phyloP scores from a whole-genome alignment of 306 rosid genomes.

The Quercus berberidifolia region DNA sequence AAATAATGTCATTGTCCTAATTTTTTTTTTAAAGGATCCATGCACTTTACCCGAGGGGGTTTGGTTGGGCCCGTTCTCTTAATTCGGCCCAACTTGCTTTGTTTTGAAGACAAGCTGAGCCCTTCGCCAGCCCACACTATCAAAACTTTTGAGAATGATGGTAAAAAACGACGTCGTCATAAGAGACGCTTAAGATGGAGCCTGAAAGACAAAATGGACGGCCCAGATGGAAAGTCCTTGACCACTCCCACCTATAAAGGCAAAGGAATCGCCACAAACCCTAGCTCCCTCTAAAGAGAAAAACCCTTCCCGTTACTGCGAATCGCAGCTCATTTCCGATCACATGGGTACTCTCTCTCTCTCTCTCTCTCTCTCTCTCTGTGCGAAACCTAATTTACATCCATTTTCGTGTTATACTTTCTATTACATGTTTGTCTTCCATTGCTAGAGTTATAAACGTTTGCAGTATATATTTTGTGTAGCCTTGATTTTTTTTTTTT shows the following conservation, averaged over 20 bases:
- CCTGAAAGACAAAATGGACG: background rate
- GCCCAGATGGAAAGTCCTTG: background rate
- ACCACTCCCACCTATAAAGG: background rate
- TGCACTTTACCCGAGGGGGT: too few relatives aligned
- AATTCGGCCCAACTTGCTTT: too few relatives aligned
- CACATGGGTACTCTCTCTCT: constrained; percentile 21
- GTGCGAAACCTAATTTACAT: background rate
- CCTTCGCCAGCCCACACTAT: background rate
- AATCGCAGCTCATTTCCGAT: background rate
- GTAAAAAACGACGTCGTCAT: background rate
- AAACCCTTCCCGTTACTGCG: background rate
- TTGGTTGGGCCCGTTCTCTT: too few relatives aligned
- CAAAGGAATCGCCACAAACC: background rate
- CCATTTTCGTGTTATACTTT: background rate
- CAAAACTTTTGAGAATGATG: background rate
- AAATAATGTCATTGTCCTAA: too few relatives aligned
- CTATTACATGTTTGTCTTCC: too few relatives aligned
- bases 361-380: too few relatives aligned
- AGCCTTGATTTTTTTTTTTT: background rate
- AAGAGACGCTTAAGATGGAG: background rate
- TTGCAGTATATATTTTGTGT: background rate
- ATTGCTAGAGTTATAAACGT: background rate
- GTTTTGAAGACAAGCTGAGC: background rate
- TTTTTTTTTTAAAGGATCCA: too few relatives aligned
- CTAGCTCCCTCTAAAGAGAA: background rate